Evolutionary conservation across 306 rosid species (phyloP).

Genomic region (Sphenostylis stenocarpa): DNA sequence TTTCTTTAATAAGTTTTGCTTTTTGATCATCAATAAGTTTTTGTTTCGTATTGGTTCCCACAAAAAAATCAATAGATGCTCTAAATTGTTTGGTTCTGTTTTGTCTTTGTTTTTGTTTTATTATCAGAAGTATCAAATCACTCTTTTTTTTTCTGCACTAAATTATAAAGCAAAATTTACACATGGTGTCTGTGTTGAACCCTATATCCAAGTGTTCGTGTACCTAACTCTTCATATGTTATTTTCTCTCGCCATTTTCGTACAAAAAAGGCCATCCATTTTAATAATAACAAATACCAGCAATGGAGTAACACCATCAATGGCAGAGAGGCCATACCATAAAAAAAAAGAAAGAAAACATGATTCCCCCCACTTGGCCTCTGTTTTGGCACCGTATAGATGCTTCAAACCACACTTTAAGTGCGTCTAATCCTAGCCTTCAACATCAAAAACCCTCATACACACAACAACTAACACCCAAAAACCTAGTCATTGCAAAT

Average conservation of each 20-base stretch:
- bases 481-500: constrained; percentile 55
- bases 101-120: neutral
- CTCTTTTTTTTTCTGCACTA: neutral
- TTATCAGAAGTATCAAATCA: neutral
- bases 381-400: constrained; percentile 30
- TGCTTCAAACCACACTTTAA: neutral
- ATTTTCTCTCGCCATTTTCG: neutral
- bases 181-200: neutral
- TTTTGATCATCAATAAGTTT: no score
- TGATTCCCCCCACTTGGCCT: constrained; percentile 20
- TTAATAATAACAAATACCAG: neutral
- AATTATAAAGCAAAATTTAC: neutral
- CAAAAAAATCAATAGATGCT: neutral
- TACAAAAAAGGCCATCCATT: neutral
- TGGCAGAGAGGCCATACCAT: neutral
- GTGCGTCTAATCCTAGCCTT: constrained; percentile 38
- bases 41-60: no score
- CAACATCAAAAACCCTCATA: constrained; percentile 34
- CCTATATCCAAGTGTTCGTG: neutral
- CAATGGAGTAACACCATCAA: constrained; percentile 19
- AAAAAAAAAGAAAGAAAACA: neutral
- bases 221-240: neutral
- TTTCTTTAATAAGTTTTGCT: no score
- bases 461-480: constrained; percentile 16
- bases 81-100: neutral